Evolutionary conservation across 805 yeast species (phyloP).

Genomic region (Candida nitratophila): DNA sequence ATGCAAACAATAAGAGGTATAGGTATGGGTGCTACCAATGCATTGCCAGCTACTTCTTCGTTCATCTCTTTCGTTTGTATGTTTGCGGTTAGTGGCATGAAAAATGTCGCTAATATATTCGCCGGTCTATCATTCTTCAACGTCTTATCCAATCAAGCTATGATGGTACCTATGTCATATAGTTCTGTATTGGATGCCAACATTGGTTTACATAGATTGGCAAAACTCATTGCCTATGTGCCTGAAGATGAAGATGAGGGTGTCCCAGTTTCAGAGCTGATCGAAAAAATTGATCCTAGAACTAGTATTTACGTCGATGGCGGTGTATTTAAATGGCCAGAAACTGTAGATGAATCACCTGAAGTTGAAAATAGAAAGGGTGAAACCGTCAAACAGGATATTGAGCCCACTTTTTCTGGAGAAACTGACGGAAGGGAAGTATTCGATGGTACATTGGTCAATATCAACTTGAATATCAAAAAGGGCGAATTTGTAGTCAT

Average conservation of each 20-base stretch:
- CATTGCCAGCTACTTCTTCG: constrained; percentile 63
- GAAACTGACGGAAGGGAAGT: neutral
- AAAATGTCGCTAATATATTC: constrained; percentile 55
- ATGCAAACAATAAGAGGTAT: constrained; percentile 59
- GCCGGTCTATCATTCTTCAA: constrained; percentile 63
- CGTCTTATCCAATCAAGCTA: constrained; percentile 52
- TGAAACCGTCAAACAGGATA: too few species aligned
- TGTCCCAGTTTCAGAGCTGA: constrained; percentile 1
- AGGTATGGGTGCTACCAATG: constrained; percentile 49
- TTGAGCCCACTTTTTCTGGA: too few species aligned
- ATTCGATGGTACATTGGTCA: neutral
- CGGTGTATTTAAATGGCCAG: constrained; percentile 65
- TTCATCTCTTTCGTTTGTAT: constrained; percentile 45
- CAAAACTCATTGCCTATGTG: constrained; percentile 36
- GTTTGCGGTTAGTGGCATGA: constrained; percentile 26
- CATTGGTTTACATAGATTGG: constrained; percentile 53
- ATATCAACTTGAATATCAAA: constrained; percentile 30
- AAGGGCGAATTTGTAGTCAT: constrained; percentile 63
- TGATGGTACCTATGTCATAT: constrained; percentile 66
- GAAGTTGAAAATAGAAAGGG: constrained; percentile 1
- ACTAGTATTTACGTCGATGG: constrained; percentile 45
- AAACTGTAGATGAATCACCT: constrained; percentile 22
- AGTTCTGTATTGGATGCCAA: constrained; percentile 60
- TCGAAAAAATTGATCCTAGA: constrained; percentile 5
- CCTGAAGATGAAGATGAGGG: constrained; percentile 6